Evolutionary conservation across 2,329 filamentous ascomycete species (phyloP).

Genomic region (Metarhizium brunneum): DNA sequence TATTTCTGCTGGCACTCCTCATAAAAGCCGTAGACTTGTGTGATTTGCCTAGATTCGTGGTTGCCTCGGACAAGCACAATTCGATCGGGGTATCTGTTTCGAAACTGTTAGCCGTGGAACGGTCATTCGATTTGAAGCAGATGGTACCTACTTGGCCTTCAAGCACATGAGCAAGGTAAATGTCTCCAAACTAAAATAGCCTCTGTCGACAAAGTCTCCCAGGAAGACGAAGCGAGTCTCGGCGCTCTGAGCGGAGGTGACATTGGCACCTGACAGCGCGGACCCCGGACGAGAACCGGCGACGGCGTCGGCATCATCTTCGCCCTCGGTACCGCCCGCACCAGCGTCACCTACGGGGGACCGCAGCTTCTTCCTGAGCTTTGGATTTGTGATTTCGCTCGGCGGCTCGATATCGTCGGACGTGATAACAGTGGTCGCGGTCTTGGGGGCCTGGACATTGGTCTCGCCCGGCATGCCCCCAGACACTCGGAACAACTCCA

Average conservation of each 20-base stretch:
- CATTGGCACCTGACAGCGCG: constrained; percentile 22
- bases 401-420: constrained; percentile 91
- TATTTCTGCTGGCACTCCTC: constrained; percentile 98
- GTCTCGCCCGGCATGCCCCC: constrained; percentile 91
- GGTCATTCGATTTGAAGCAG: neutral
- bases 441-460: constrained; percentile 58
- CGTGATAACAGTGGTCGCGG: constrained; percentile 65
- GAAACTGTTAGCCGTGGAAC: neutral
- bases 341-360: constrained; percentile 21
- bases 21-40: constrained; percentile 98
- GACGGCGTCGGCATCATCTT: constrained; percentile 31
- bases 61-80: constrained; percentile 96
- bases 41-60: constrained; percentile 95
- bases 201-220: constrained; percentile 95
- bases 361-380: constrained; percentile 76
- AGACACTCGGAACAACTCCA: constrained; percentile 93
- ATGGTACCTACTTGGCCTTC: constrained; percentile 54
- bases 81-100: constrained; percentile 73
- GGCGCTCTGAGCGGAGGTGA: constrained; percentile 34
- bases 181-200: constrained; percentile 95
- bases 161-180: constrained; percentile 95
- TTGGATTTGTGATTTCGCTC: constrained; percentile 78
- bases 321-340: constrained; percentile 40
- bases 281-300: constrained; percentile 20
- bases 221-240: constrained; percentile 51